Conservation (phyloP, 2,329 filamentous ascomycete species). For the Diatrype stigma region DNA sequence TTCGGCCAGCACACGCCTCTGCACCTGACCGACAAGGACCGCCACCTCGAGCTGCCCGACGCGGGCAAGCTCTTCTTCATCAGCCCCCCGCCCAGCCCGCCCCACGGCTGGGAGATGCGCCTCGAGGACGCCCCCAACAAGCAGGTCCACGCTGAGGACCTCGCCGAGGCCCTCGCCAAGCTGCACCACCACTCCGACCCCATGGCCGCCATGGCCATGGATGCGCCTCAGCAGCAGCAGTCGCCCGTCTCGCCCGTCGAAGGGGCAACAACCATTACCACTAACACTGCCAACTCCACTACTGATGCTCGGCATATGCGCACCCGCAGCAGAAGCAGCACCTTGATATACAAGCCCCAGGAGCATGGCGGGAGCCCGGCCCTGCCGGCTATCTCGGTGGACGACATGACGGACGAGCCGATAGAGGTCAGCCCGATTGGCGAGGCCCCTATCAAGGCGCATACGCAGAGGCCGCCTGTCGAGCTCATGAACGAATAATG, state of each 20-base stretch:
- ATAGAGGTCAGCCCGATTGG: conserved; percentile 32
- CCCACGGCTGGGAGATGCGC: conserved; percentile 65
- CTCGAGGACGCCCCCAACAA: conserved; percentile 68
- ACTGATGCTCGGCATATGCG: conserved; percentile 3
- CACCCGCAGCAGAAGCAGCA: conserved; percentile 57
- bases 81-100: conserved; percentile 63
- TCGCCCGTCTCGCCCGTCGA: conserved; percentile 37
- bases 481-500: conserved; percentile 55
- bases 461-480: conserved; percentile 60
- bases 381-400: conserved; percentile 62
- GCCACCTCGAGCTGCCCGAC: conserved; percentile 62
- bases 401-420: conserved; percentile 60
- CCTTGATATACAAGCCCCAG: conserved; percentile 61
- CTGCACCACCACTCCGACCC: conserved; percentile 49
- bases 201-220: conserved; percentile 16
- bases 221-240: too few relatives aligned
- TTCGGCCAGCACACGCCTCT: conserved; percentile 61
- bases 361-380: conserved; percentile 50
- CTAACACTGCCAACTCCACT: too few relatives aligned
- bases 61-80: conserved; percentile 72
- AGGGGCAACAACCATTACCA: too few relatives aligned
- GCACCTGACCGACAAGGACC: conserved; percentile 39
- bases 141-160: conserved; percentile 64
- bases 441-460: conserved; percentile 48
- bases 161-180: conserved; percentile 62